Conservation (phyloP, 108 stramenopile species). For the Seminavis robusta region DNA sequence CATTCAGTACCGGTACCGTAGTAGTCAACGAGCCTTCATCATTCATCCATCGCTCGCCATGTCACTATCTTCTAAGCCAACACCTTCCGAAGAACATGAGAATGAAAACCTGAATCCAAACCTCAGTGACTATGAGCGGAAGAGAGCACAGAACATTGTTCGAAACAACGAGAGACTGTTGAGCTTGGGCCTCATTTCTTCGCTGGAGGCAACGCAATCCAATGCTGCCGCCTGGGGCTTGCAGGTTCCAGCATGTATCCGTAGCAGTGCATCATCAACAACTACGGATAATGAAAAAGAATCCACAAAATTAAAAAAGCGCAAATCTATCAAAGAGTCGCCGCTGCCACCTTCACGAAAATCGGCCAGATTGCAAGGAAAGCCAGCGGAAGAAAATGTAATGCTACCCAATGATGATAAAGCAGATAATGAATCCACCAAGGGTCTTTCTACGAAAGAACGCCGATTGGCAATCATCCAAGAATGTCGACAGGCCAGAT, state of each 20-base stretch:
- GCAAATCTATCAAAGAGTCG: not conserved
- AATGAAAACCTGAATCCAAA: too few relatives aligned
- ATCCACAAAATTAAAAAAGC: constrained; percentile 5
- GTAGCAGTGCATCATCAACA: not conserved
- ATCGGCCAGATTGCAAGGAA: constrained; percentile 50
- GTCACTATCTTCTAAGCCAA: too few relatives aligned
- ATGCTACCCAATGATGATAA: constrained; percentile 11
- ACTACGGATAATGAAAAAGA: not conserved
- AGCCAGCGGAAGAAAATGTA: constrained; percentile 17
- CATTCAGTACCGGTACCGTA: too few relatives aligned
- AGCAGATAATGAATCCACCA: not conserved
- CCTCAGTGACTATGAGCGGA: constrained; percentile 64
- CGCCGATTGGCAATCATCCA: constrained; percentile 41
- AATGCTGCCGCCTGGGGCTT: constrained; percentile 57
- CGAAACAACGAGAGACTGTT: constrained; percentile 70
- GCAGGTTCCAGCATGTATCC: not conserved
- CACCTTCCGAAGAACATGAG: too few relatives aligned
- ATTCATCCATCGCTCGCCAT: too few relatives aligned
- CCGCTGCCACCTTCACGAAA: constrained; percentile 32
- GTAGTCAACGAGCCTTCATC: too few relatives aligned
- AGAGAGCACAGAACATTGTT: constrained; percentile 66
- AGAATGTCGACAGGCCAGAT: constrained; percentile 70
- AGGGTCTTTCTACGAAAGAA: not conserved
- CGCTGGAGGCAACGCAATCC: constrained; percentile 49
- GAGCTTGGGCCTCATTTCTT: constrained; percentile 66